Base-by-base conservation (phyloP, 2,329 filamentous ascomycete genomes). In the Keithomyces neogunnii region DNA sequence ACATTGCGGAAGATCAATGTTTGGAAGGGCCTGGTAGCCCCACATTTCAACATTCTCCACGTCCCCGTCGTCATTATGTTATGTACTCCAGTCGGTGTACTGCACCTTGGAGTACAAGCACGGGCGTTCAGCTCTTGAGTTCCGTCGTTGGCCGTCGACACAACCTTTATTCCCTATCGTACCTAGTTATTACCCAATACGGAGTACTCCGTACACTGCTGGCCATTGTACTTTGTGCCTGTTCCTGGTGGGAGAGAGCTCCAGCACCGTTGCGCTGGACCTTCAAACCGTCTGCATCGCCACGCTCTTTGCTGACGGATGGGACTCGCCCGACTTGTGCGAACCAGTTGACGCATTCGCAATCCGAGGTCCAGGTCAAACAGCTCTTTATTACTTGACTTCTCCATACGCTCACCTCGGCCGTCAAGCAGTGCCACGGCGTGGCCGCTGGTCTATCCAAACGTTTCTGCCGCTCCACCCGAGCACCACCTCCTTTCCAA, bases 271-370 rank as follows among this genome's bases (percentile, higher is more conserved):
- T 6, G 19, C 36, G 7, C 11, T 28, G 33, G 19, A 19, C 19
- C 13, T 30, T 29, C 26, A 2, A 19, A 28, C 40, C 29, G 26
- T 30, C 3, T 30, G 35, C 49, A 47, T 51, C 49, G 49, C 49
- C 49, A 51, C 49, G 38, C 36, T 43, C 33, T 42, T 44, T 42
- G 43, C 48, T 47, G 44, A 43, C 26, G 19, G 26, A 26, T n/a
- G 5, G 6, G 28, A 8, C n/a, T 42, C n/a, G 39, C n/a, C n/a
- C 39, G 19, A 42, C 39, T 42, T 8, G 26, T 6, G 10, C 39
- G 5, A 4, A 4, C n/a, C 39, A 42, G 39, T 11, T 42, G 39
- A 42, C 39, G 28, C 36, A 39, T 11, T 39, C 36, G 28, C 7
- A 11, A 10, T 30, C 19, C 6, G 26, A 30, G 26, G 13, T 26